Percentiles rank a stretch among this genome's conserved stretches.
Evolutionary conservation across 306 rosid species (phyloP).

Genomic region (Dalbergia oliveri): DNA sequence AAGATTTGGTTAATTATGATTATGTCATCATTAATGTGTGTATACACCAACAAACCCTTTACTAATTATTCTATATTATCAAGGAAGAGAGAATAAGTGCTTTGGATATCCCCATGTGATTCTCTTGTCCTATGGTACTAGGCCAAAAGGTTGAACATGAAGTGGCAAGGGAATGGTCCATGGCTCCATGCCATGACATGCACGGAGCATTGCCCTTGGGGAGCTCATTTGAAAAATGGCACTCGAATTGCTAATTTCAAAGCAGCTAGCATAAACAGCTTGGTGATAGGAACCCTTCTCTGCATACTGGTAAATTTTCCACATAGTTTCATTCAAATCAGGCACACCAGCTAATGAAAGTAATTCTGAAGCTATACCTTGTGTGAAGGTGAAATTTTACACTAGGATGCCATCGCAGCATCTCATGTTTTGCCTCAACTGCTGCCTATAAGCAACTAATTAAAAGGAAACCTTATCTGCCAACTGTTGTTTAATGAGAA

Average conservation of each 20-base stretch:
- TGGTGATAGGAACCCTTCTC: neutral
- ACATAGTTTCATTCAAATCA: conserved; percentile 11
- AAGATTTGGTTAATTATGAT: conserved; percentile 28
- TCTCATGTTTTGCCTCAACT: conserved; percentile 40
- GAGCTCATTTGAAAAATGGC: conserved; percentile 12
- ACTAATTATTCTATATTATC: conserved; percentile 5
- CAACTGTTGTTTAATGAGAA: conserved; percentile 38
- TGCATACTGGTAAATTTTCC: conserved; percentile 1
- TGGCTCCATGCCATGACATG: conserved; percentile 24
- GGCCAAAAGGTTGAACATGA: conserved; percentile 33
- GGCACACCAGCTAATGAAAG: conserved; percentile 30
- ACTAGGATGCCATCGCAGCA: conserved; percentile 24
- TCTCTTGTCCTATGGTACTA: conserved; percentile 26
- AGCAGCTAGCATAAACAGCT: neutral
- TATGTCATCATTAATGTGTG: conserved; percentile 19
- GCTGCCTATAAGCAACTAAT: conserved; percentile 25
- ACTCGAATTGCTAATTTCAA: conserved; percentile 27
- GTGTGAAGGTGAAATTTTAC: conserved; percentile 13
- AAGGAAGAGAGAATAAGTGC: neutral
- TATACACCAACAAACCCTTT: neutral
- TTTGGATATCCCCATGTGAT: conserved; percentile 41
- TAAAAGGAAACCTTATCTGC: conserved; percentile 46
- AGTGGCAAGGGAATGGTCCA: conserved; percentile 27
- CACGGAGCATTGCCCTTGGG: neutral
- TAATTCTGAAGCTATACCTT: neutral